Evolutionary conservation across 2,329 filamentous ascomycete genomes (phyloP), one percentile per base, ranked within the genome.

Genomic region (Aspergillus awamori): DNA sequence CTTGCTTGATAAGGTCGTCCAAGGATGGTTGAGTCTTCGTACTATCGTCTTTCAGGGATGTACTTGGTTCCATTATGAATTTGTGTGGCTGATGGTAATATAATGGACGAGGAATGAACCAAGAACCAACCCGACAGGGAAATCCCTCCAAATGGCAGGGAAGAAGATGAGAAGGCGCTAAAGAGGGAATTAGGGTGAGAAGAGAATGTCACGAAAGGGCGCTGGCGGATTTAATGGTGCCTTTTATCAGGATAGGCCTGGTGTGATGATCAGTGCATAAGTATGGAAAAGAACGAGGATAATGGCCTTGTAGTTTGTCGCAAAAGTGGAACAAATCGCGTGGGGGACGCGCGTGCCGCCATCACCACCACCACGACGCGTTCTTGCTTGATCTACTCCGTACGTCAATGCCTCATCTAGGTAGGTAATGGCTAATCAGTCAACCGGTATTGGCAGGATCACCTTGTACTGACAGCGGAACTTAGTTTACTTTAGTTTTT

Each of bases 1-100:
- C 95, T 74, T 90, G 89, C 63, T 90, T 89, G 71, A 87, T 89
- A 66, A 97, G 84, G 73, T 96, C 89, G 63, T 89, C 87, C 49
- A 96, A 84, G 41, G 87, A 88, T 61, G 89, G 86, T 74, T 83
- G 87, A 71, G 70, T 72, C 72, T 74, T 77, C 69, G 74, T 66
- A 38, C 59, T 24, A 4, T 60, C 57, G 17, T 47, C 26, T 57
- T 68, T 66, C 58, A 58, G 61, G 41, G 63, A 66, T 63, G 58
- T 53, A 43, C n/a, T 68, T 61, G 17, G 62, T 54, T 47, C 26
- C 47, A 51, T 51, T 20, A 15, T 51, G 33, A 11, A 15, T 51
- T 7, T 28, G n/a, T 36, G 15, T 17, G 26, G 8, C 8, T 10
- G 15, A 33, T n/a, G 47, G 8, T 20, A 28, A 51, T 11, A 22